Base-by-base conservation (phyloP, 2,329 filamentous ascomycete species). In the Sordariomycetes sp. region DNA sequence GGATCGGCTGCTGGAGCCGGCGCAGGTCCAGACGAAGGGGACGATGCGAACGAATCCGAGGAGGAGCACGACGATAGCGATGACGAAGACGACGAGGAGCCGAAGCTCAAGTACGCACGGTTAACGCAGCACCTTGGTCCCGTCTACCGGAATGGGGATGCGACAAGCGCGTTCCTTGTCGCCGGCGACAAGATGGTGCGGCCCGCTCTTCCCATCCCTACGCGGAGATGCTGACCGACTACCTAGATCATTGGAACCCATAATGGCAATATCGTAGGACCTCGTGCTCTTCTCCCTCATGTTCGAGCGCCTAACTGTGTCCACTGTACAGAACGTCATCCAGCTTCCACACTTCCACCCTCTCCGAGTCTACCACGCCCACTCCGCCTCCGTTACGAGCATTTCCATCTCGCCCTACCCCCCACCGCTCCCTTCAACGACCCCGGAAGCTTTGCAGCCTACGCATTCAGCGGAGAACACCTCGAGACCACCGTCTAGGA, bases 181-280 rank as follows among this genome's bases (percentile, higher is more conserved):
- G 88, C 88, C 48, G 92, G 92, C 56, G 92, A 99, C 76, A 97
- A 97, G 75, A 95, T 97, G 92, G 89, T 92, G 77, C 65, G 76
- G 58, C 28, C 45, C 52, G 15, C 20, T 24, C 15, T 24, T 36
- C 13, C 17, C 71, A 74, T 71, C 64, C 2, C 45, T 50, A 10
- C 8, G 45, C 24, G 20, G 45, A 50, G 8, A 50, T 50, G 45
- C 45, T 50, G 22, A 50, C 45, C 45, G 10, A 20, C 45, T 22
- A n/a, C 62, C 54, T 71, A 92, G 88, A 86, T 96, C 61, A 77
- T 95, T 64, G 94, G 92, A 62, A 96, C 94, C 35, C 92, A 99
- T 70, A 96, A 95, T 72, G 94, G 94, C 65, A 96, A 94, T 66
- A 92, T 97, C 65, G 90, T 95, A 78, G 86, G 42, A 17, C n/a